Conservation (phyloP, 805 yeast genomes). For the Barnettozyma vustinii region DNA sequence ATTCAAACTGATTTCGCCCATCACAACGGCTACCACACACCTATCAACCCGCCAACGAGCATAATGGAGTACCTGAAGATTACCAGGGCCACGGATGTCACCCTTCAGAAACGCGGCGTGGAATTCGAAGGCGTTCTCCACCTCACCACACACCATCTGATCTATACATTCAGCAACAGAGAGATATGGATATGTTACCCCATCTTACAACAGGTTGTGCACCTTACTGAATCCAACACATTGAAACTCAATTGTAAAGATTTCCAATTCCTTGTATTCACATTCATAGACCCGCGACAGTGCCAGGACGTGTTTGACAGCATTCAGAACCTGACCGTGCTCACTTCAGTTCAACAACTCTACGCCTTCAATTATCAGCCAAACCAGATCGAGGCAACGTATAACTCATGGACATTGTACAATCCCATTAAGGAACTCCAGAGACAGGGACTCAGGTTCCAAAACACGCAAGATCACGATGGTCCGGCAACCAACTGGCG, state of each 20-base stretch:
- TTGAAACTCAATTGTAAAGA: conserved; percentile 78
- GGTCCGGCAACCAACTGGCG: conserved; percentile 52
- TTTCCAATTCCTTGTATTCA: conserved; percentile 75
- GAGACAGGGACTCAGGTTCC: conserved; percentile 58
- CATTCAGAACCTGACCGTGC: conserved; percentile 58
- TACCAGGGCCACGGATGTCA: conserved; percentile 41
- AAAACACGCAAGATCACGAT: conserved; percentile 12
- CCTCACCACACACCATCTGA: conserved; percentile 70
- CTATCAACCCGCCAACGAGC: too few relatives aligned
- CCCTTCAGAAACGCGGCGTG: conserved; percentile 53
- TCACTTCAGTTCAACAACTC: conserved; percentile 47
- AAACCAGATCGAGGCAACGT: conserved; percentile 56
- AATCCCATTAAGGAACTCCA: conserved; percentile 57
- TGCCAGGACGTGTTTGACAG: conserved; percentile 72
- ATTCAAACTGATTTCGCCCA: background rate
- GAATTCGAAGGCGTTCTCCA: conserved; percentile 56
- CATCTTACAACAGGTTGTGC: conserved; percentile 48
- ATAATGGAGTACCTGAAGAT: conserved; percentile 23
- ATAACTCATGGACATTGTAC: conserved; percentile 72
- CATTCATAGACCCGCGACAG: conserved; percentile 51
- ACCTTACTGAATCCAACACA: conserved; percentile 36
- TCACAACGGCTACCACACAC: background rate
- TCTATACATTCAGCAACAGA: conserved; percentile 43
- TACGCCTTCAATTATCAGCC: conserved; percentile 85
- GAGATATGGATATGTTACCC: conserved; percentile 95